Conservation (phyloP, 2,329 filamentous ascomycete species). For the Diaporthe destruens region DNA sequence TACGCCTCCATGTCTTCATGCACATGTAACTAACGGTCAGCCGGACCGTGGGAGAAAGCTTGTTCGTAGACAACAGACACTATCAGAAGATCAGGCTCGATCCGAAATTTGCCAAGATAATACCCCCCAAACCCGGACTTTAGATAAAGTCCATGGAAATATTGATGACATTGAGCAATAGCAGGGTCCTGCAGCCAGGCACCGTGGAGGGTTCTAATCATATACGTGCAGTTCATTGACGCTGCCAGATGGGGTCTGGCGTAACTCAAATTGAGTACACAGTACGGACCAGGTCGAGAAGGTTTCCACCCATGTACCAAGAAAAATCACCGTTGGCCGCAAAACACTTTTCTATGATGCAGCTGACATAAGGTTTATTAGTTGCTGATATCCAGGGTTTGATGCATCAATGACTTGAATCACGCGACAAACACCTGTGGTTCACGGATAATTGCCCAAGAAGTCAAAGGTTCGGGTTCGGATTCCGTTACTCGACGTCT, state of each 20-base stretch:
- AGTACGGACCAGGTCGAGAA: neutral
- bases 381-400: neutral
- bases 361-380: conserved; percentile 12
- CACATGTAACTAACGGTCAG: too few species aligned
- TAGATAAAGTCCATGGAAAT: neutral
- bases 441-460: neutral
- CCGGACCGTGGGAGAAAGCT: neutral
- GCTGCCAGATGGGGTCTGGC: conserved; percentile 9
- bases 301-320: neutral
- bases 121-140: too few species aligned
- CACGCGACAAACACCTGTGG: neutral
- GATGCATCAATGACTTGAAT: neutral
- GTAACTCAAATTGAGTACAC: conserved; percentile 24
- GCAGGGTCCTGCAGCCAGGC: neutral
- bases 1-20: neutral
- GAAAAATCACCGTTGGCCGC: neutral
- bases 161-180: neutral
- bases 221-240: neutral
- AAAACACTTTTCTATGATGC: neutral
- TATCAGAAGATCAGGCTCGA: neutral
- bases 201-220: neutral
- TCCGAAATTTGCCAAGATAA: conserved; percentile 3
- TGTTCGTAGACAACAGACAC: neutral
- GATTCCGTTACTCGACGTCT: neutral
- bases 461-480: neutral